These are phyloP conservation scores for Moelleriella libera DNA, from an alignment of 2,329 filamentous ascomycete genomes.

Conservation along the genomic window DNA sequence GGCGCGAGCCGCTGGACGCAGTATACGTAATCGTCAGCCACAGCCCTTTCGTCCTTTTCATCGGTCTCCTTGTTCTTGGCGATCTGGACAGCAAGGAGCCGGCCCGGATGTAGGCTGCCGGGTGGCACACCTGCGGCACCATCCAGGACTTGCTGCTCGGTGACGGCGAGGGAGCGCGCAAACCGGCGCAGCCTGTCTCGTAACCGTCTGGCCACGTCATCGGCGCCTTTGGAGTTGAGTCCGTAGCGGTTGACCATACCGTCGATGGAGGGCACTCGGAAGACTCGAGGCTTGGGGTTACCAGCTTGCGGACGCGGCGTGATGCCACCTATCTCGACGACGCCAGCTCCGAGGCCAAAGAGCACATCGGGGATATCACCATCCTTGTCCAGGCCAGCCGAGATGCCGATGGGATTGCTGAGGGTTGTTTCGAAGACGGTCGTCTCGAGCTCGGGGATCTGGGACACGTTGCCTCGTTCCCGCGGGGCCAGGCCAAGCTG, in stretches of 20 bases:
- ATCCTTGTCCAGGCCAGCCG: constrained; percentile 91
- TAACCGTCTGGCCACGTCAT: constrained; percentile 68
- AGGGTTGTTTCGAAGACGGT: constrained; percentile 64
- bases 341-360: constrained; percentile 68
- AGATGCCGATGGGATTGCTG: constrained; percentile 81
- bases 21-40: constrained; percentile 72
- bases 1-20: constrained; percentile 71
- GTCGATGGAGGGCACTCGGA: constrained; percentile 69
- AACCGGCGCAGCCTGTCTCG: constrained; percentile 66
- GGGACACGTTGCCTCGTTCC: constrained; percentile 46
- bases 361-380: constrained; percentile 76
- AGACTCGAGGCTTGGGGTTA: constrained; percentile 79
- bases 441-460: constrained; percentile 17
- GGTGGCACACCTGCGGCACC: constrained; percentile 67
- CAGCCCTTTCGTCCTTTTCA: constrained; percentile 69
- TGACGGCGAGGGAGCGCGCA: constrained; percentile 55
- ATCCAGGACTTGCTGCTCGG: constrained; percentile 61
- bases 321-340: constrained; percentile 86
- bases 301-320: constrained; percentile 80
- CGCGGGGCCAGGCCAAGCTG: constrained; percentile 64
- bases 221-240: constrained; percentile 81
- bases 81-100: constrained; percentile 77
- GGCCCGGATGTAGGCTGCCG: constrained; percentile 63
- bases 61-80: constrained; percentile 94
- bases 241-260: constrained; percentile 93